Conservation (phyloP, 2,329 filamentous ascomycete species). For the Pseudocercospora fijiensis region DNA sequence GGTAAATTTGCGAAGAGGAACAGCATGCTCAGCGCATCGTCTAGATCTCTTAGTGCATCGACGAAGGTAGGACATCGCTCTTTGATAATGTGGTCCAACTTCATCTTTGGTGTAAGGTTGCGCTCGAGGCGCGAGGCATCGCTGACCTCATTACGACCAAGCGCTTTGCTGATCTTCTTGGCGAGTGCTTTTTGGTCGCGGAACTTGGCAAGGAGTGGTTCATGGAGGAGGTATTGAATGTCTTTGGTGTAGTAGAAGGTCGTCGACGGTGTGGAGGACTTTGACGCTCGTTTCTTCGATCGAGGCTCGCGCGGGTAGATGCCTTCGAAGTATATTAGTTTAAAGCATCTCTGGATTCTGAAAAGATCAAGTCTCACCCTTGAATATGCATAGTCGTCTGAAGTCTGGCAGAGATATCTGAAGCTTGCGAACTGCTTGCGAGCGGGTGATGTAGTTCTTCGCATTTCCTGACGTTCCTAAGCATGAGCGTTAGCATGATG, state of each 20-base stretch:
- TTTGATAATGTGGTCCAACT: conserved; percentile 93
- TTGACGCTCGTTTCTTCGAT: conserved; percentile 94
- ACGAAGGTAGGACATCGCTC: conserved; percentile 97
- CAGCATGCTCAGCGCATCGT: conserved; percentile 94
- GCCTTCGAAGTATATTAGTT: conserved; percentile 44
- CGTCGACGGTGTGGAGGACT: conserved; percentile 82
- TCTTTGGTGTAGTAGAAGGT: conserved; percentile 94
- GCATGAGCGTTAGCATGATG: conserved; percentile 8
- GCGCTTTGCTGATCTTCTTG: conserved; percentile 93
- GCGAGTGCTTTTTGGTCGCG: conserved; percentile 94
- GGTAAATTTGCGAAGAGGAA: conserved; percentile 97
- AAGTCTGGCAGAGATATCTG: conserved; percentile 97
- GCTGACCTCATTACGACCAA: conserved; percentile 85
- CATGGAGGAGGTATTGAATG: conserved; percentile 96
- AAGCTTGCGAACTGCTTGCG: conserved; percentile 94
- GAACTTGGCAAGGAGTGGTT: conserved; percentile 91
- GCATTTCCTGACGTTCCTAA: conserved; percentile 80
- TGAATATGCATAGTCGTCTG: conserved; percentile 98
- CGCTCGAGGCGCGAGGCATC: conserved; percentile 89
- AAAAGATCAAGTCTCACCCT: conserved; percentile 54
- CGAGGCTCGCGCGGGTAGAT: conserved; percentile 97
- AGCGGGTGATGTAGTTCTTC: conserved; percentile 98
- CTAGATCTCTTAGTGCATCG: conserved; percentile 88
- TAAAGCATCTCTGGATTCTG: background rate
- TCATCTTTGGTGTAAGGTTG: conserved; percentile 84